Base-by-base conservation (phyloP, 129 eudicot species). In the Gnaphalium uliginosum region DNA sequence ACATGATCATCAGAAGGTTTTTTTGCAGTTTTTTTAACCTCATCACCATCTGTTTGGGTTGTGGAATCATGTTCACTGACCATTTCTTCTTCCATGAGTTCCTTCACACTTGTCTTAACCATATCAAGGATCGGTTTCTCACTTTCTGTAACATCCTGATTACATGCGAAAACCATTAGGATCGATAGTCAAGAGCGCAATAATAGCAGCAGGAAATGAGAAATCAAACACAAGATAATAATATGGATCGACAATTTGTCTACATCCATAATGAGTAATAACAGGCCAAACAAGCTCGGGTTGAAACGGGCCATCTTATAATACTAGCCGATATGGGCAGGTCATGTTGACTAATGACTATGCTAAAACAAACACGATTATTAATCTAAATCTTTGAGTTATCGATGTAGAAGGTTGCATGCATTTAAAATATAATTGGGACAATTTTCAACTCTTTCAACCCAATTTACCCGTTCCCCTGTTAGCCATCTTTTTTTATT, bases 51-150 rank as follows among this genome's bases (percentile, higher is more conserved):
- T 11, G 41, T 76, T 32, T 67, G 77, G 8, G 78, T 35, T 80
- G 37, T 68, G 74, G 83, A 58, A 73, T 57, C 86, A 78, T 87
- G 81, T 81, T 91, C 97, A 46, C 79, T 76, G 71, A 76, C 50
- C 96, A 94, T 94, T 54, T 91, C 96, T 81, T 89, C 97, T 85
- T 94, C 97, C 96, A 94, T 87, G 68, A 94, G 90, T 82, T 87
- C 87, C 82, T 91, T 91, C 46, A 94, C 92, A 76, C 99, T 91
- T 71, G 88, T 78, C 82, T 83, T 90, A 54, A 51, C 77, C 66
- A 21, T 27, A 48, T 84, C 92, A 60, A 60, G 18, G 29, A 65
- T 53, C 8, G 71, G 27, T 5, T 74, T 79, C 30, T 87, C 82
- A 71, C 69, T 67, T 76, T 82, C 86, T 21, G 41, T 75, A 58